These are phyloP conservation scores for Didymella glomerata DNA, from an alignment of 2,329 filamentous ascomycete species.

Conservation along the genomic window DNA sequence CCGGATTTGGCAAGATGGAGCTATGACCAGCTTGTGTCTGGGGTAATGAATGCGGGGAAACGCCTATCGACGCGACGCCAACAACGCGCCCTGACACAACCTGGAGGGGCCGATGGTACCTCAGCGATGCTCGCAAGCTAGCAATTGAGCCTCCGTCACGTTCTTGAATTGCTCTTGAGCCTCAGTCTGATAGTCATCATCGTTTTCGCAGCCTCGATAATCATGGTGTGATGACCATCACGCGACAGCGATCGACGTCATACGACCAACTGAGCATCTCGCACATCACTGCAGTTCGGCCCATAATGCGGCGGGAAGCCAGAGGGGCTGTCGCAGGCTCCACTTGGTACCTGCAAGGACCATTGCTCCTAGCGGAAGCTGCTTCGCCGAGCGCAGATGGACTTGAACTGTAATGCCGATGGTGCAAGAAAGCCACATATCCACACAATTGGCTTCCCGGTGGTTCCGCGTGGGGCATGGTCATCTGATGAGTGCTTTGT, in stretches of 20 bases:
- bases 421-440: slow-evolving; percentile 20
- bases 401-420: slow-evolving; percentile 12
- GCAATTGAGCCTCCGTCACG: slow-evolving; percentile 33
- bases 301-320: slow-evolving; percentile 22
- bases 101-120: slow-evolving; percentile 7
- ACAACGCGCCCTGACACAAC: slow-evolving; percentile 20
- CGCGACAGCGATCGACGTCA: slow-evolving; percentile 46
- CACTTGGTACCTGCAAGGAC: slow-evolving; percentile 33
- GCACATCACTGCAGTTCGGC: slow-evolving; percentile 34
- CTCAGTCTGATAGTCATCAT: slow-evolving; percentile 9
- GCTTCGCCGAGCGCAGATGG: slow-evolving; percentile 21
- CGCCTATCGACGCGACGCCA: slow-evolving; percentile 20
- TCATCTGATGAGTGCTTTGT: slow-evolving; percentile 16
- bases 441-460: slow-evolving; percentile 16
- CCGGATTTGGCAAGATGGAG: slow-evolving; percentile 25
- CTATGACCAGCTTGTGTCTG: slow-evolving; percentile 27
- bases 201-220: slow-evolving; percentile 19
- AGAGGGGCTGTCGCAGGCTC: slow-evolving; percentile 22
- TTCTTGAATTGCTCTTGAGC: slow-evolving; percentile 8
- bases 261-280: slow-evolving; percentile 29
- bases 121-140: slow-evolving; percentile 21
- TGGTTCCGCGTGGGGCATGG: slow-evolving; percentile 4
- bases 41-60: slow-evolving; percentile 29
- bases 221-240: slow-evolving; percentile 41
- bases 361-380: slow-evolving; percentile 14